Percentiles rank a stretch among this genome's conserved stretches.
phyloP scores from a whole-genome alignment of 768 basidiomycete genomes.

The Pleurotus platypus region DNA sequence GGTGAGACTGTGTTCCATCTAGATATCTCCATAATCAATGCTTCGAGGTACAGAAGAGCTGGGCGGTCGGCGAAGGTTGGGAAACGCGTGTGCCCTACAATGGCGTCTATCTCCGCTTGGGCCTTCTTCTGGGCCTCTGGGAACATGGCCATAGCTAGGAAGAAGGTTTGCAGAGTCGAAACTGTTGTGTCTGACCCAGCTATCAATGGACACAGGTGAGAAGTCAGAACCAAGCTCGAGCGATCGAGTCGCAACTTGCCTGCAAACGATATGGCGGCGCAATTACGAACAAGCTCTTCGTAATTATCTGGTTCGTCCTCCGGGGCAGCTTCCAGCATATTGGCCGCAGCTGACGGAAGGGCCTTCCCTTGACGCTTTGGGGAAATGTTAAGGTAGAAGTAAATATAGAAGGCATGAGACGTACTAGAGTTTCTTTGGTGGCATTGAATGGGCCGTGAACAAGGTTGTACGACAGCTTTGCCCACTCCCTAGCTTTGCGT shows the following conservation, averaged over 20 bases:
- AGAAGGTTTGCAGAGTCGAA: slow-evolving; percentile 16
- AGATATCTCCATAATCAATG: slow-evolving; percentile 26
- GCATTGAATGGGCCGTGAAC: not conserved
- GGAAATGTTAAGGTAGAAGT: not conserved
- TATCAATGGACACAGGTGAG: slow-evolving; percentile 2
- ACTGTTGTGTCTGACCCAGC: slow-evolving; percentile 27
- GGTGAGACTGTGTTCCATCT: slow-evolving; percentile 23
- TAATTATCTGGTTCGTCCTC: slow-evolving; percentile 10
- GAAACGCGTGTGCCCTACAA: slow-evolving; percentile 23
- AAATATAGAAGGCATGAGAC: not conserved
- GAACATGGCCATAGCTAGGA: slow-evolving; percentile 28
- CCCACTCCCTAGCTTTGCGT: not conserved
- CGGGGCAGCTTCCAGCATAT: slow-evolving; percentile 15
- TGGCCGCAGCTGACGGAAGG: slow-evolving; percentile 17
- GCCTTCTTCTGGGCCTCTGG: slow-evolving; percentile 24
- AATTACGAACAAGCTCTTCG: slow-evolving; percentile 15
- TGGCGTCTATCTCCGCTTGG: slow-evolving; percentile 26
- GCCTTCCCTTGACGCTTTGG: slow-evolving; percentile 11
- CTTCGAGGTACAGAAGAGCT: slow-evolving; percentile 27
- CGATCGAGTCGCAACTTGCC: slow-evolving; percentile 10
- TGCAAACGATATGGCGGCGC: slow-evolving; percentile 20
- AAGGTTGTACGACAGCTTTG: not conserved
- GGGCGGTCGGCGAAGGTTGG: slow-evolving; percentile 25
- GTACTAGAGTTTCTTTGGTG: not conserved
- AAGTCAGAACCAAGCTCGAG: too few relatives aligned